Evolutionary conservation across 2,329 filamentous ascomycete genomes (phyloP).

Genomic region (Lachnellula willkommii): DNA sequence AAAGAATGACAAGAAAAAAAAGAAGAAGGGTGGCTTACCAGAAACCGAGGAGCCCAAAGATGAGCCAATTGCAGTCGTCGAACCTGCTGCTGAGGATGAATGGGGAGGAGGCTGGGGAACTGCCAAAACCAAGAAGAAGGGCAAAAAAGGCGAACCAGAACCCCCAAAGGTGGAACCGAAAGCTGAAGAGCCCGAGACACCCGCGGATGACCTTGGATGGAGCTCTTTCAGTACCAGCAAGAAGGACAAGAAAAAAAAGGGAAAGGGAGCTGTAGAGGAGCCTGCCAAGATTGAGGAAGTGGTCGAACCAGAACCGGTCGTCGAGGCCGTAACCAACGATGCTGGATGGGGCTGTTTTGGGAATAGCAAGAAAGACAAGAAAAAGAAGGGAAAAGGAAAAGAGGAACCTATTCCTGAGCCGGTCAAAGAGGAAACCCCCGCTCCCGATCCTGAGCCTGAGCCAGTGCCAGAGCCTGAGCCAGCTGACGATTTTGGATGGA

Average conservation of each 20-base stretch:
- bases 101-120: slow-evolving; percentile 46
- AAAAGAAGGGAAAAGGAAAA: slow-evolving; percentile 35
- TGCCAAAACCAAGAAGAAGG: slow-evolving; percentile 47
- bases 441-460: slow-evolving; percentile 37
- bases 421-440: slow-evolving; percentile 15
- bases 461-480: slow-evolving; percentile 18
- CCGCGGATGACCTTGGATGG: slow-evolving; percentile 14
- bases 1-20: slow-evolving; percentile 43
- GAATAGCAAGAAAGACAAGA: slow-evolving; percentile 44
- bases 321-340: slow-evolving; percentile 35
- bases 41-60: slow-evolving; percentile 24
- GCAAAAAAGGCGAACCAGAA: slow-evolving; percentile 29
- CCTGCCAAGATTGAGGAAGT: not conserved
- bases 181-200: slow-evolving; percentile 22
- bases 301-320: slow-evolving; percentile 35
- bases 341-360: slow-evolving; percentile 40
- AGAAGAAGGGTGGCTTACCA: slow-evolving; percentile 33
- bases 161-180: slow-evolving; percentile 23
- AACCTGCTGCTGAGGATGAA: slow-evolving; percentile 37
- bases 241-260: slow-evolving; percentile 43
- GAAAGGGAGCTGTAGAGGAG: slow-evolving; percentile 29
- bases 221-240: slow-evolving; percentile 12
- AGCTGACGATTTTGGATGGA: slow-evolving; percentile 15
- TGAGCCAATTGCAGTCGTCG: slow-evolving; percentile 21
- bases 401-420: slow-evolving; percentile 26